Evolutionary conservation across 163 green algal genomes (phyloP).

Genomic region (Botryococcus braunii): DNA sequence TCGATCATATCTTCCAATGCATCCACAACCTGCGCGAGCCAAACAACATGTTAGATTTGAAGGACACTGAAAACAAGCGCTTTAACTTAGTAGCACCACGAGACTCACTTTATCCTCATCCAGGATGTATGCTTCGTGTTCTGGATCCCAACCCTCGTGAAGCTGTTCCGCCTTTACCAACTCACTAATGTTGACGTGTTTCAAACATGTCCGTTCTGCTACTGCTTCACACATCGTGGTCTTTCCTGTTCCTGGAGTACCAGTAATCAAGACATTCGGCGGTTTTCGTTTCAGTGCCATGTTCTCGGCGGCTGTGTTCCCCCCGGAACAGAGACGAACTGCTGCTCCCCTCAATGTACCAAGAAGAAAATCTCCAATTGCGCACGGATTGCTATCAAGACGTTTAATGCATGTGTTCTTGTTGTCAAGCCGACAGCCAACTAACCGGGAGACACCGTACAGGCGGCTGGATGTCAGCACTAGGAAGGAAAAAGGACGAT

Average conservation of each 20-base stretch:
- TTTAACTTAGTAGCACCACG: not conserved
- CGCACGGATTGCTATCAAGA: too few species aligned
- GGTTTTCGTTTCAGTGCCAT: not conserved
- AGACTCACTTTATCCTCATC: conserved; percentile 89
- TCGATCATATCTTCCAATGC: conserved; percentile 75
- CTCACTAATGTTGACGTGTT: conserved; percentile 84
- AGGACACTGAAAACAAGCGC: not conserved
- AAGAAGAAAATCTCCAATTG: too few species aligned
- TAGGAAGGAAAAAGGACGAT: too few species aligned
- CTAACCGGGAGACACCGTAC: too few species aligned
- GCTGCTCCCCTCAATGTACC: too few species aligned
- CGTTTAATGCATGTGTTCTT: too few species aligned
- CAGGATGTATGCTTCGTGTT: conserved; percentile 75
- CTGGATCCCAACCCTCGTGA: conserved; percentile 80
- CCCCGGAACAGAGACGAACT: too few species aligned
- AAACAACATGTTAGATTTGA: not conserved
- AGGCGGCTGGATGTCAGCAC: too few species aligned
- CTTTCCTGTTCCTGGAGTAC: conserved; percentile 93
- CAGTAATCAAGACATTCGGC: conserved; percentile 85
- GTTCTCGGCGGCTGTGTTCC: too few species aligned
- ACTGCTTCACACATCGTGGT: conserved; percentile 72
- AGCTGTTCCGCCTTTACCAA: conserved; percentile 73
- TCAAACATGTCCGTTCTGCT: conserved; percentile 46
- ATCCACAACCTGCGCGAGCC: conserved; percentile 70
- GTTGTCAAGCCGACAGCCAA: too few species aligned